Conservation (phyloP, 202 grass and related monocot genomes). For the Carex arenaria region DNA sequence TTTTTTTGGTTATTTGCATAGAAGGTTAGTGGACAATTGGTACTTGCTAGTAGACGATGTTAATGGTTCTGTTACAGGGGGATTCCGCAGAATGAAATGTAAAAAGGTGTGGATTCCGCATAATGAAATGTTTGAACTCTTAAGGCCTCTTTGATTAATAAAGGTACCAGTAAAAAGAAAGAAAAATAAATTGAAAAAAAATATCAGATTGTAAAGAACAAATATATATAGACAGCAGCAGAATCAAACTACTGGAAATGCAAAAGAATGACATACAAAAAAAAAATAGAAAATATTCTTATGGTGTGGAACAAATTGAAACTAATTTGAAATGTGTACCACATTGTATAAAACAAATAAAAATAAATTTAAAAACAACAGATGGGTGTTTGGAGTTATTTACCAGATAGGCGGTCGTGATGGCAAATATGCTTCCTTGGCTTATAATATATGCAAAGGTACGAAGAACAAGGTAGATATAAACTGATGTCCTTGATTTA, state of each 20-base stretch:
- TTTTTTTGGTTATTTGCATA: neutral
- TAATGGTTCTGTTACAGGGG: neutral
- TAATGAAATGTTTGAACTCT: neutral
- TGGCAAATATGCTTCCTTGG: conserved; percentile 75
- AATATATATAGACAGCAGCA: neutral
- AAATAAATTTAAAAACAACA: neutral
- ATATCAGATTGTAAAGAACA: neutral
- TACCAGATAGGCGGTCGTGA: conserved; percentile 68
- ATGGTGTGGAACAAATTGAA: neutral
- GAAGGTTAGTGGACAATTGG: neutral
- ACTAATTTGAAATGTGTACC: neutral
- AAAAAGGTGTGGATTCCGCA: neutral
- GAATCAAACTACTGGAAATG: neutral
- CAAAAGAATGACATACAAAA: neutral
- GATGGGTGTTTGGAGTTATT: neutral
- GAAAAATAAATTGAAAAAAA: neutral
- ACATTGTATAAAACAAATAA: neutral
- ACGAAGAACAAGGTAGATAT: conserved; percentile 48
- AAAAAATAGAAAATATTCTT: neutral
- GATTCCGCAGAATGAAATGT: neutral
- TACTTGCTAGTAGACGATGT: neutral
- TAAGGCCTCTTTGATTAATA: neutral
- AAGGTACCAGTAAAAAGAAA: neutral
- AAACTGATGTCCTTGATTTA: conserved; percentile 48
- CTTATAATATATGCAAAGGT: conserved; percentile 65